Evolutionary conservation across 139 green algal species (phyloP), one percentile per base, ranked within the genome.

Genomic region (Protoeuglena noctilucae): DNA sequence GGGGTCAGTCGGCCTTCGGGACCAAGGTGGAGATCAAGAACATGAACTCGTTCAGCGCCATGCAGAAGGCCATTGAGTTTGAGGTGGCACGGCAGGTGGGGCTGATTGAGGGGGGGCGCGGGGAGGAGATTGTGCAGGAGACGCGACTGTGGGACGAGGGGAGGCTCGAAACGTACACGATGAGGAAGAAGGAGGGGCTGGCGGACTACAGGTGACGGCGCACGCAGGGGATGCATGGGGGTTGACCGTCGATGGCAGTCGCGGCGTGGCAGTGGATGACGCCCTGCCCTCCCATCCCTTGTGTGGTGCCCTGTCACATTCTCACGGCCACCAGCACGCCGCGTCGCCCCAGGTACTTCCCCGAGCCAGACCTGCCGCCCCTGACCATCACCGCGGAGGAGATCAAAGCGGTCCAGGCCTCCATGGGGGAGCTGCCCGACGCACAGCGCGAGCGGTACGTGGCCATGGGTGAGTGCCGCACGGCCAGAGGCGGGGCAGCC

Each of bases 1-100:
- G 43, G 68, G 77, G 47, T 14, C 23, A 40, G 41, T 26, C 58
- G 7, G 16, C 29, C 27, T 82, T 95, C 55, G 89, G 89, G 31
- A 97, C 88, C 46, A 94, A 94, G 57, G 88, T 97, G 58, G 89
- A 97, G 66, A 73, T 97, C 53, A 97, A 97, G 66, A 97, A 97
- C 75, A 94, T 97, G 84, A 97, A 97, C 79, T 84, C 65, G 30
- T 97, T 97, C 68, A 76, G 58, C 57, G 86, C 86, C 59, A 96
- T 97, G 77, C 76, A 91, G 58, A 82, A 83, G 27, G 87, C 87
- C 9, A 88, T 95, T 28, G 84, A 96, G n/a, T 95, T 76, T 64
- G 89, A 97, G 66, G 75, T 93, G 6, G 63, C 75, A 18, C 70
- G 89, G 1, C 88, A 92, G 76, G 81, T 86, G 51, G 19, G 67